These are phyloP conservation scores for Moricandia arvensis DNA, from an alignment of 345 rosid species.

Conservation along the genomic window DNA sequence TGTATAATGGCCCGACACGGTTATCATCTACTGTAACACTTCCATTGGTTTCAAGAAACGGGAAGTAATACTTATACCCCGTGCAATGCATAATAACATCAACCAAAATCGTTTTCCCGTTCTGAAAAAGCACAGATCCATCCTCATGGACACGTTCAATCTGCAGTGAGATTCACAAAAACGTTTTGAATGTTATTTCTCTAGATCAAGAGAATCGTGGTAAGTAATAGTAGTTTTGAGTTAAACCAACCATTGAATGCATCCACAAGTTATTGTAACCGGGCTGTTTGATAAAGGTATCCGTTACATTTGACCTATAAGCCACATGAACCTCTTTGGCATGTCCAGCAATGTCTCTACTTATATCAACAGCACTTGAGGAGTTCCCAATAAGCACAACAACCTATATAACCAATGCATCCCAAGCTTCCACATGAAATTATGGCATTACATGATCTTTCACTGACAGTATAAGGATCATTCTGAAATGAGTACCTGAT, in stretches of 20 bases:
- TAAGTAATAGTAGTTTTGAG: not conserved
- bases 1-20: conserved; percentile 75
- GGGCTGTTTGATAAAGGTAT: conserved; percentile 40
- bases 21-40: conserved; percentile 70
- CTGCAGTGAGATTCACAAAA: conserved; percentile 39
- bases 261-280: conserved; percentile 60
- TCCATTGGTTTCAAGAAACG: conserved; percentile 80
- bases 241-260: conserved; percentile 69
- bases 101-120: conserved; percentile 47
- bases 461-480: not conserved
- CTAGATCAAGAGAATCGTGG: not conserved
- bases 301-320: conserved; percentile 51
- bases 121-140: conserved; percentile 59
- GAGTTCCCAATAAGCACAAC: conserved; percentile 68
- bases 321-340: conserved; percentile 65
- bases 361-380: conserved; percentile 66
- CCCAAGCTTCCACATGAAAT: not conserved
- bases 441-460: not conserved
- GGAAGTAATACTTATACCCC: conserved; percentile 87
- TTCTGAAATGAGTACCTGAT: conserved; percentile 48
- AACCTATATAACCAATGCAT: conserved; percentile 42
- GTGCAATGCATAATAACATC: conserved; percentile 80
- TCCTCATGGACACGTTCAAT: conserved; percentile 54
- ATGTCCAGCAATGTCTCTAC: conserved; percentile 56
- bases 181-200: not conserved